These are phyloP conservation scores for Testicularia cyperi DNA, from an alignment of 1,284 basidiomycete genomes.

Conservation along the genomic window DNA sequence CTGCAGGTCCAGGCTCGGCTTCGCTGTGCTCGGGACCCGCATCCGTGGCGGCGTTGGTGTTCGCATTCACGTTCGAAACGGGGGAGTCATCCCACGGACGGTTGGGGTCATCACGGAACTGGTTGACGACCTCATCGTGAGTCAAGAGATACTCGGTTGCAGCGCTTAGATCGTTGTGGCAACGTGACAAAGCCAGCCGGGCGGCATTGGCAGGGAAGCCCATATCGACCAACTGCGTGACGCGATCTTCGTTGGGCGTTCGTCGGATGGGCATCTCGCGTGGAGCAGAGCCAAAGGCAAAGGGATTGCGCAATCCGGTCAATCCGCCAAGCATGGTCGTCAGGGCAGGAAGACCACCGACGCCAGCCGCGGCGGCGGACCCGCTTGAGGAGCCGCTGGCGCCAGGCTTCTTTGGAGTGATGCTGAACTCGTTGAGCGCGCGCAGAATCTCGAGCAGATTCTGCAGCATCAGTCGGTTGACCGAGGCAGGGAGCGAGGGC, in stretches of 20 bases:
- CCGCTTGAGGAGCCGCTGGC: conserved; percentile 1
- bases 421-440: conserved; percentile 66
- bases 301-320: conserved; percentile 22
- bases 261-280: conserved; percentile 17
- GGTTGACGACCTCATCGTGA: conserved; percentile 44
- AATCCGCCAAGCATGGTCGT: conserved; percentile 13
- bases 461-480: conserved; percentile 70
- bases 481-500: conserved; percentile 67
- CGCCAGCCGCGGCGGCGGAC: conserved; percentile 2
- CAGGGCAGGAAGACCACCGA: conserved; percentile 4
- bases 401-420: conserved; percentile 17
- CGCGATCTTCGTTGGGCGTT: conserved; percentile 62
- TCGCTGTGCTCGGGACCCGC: too few species aligned
- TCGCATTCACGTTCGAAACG: too few species aligned
- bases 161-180: conserved; percentile 82
- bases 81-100: conserved; percentile 7
- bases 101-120: conserved; percentile 32
- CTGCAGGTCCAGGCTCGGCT: too few species aligned
- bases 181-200: conserved; percentile 77
- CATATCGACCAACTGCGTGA: conserved; percentile 89
- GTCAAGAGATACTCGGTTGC: conserved; percentile 86
- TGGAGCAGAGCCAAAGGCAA: conserved; percentile 26
- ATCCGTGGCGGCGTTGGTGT: too few species aligned
- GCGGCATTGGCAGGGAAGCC: conserved; percentile 86
- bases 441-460: conserved; percentile 78